phyloP scores from a whole-genome alignment of 1,139 yeast species.

The Nakaseomyces sp. region DNA sequence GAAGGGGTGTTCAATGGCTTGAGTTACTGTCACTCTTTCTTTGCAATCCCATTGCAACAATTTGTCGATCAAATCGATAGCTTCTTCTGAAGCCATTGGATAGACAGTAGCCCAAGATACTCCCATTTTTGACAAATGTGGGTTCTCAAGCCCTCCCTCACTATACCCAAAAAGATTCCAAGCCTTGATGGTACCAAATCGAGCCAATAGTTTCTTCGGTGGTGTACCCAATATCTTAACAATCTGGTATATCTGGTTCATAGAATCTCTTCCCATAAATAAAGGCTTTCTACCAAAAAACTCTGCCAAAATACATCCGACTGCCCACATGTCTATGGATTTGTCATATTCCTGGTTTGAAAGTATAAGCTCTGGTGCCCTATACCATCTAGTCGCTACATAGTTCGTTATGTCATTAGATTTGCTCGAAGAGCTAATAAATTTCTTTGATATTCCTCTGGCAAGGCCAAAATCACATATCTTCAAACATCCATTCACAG shows the following conservation, averaged over 20 bases:
- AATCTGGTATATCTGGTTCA: slow-evolving; percentile 58
- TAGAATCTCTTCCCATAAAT: slow-evolving; percentile 60
- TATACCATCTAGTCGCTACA: slow-evolving; percentile 92
- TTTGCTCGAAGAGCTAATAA: slow-evolving; percentile 21
- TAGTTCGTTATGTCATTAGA: slow-evolving; percentile 58
- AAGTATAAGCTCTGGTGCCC: slow-evolving; percentile 85
- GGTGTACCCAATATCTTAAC: slow-evolving; percentile 58
- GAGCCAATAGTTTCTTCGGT: slow-evolving; percentile 33
- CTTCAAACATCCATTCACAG: slow-evolving; percentile 59
- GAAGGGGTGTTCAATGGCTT: slow-evolving; percentile 47
- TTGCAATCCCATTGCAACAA: slow-evolving; percentile 55
- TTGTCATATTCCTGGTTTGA: slow-evolving; percentile 47
- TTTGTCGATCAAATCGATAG: slow-evolving; percentile 41
- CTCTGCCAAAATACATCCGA: slow-evolving; percentile 73
- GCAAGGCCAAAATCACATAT: slow-evolving; percentile 89
- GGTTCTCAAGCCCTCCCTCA: slow-evolving; percentile 22
- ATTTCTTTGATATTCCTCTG: slow-evolving; percentile 52
- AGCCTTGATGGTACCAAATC: slow-evolving; percentile 33
- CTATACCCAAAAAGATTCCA: slow-evolving; percentile 35
- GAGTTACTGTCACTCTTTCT: slow-evolving; percentile 40
- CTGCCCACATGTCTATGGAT: slow-evolving; percentile 71
- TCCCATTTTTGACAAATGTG: slow-evolving; percentile 15
- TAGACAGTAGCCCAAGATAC: slow-evolving; percentile 44
- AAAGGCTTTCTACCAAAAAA: slow-evolving; percentile 63
- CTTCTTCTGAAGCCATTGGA: slow-evolving; percentile 48